Conservation (phyloP, 257 asterid genomes). For the Parsonsia alboflavescens region DNA sequence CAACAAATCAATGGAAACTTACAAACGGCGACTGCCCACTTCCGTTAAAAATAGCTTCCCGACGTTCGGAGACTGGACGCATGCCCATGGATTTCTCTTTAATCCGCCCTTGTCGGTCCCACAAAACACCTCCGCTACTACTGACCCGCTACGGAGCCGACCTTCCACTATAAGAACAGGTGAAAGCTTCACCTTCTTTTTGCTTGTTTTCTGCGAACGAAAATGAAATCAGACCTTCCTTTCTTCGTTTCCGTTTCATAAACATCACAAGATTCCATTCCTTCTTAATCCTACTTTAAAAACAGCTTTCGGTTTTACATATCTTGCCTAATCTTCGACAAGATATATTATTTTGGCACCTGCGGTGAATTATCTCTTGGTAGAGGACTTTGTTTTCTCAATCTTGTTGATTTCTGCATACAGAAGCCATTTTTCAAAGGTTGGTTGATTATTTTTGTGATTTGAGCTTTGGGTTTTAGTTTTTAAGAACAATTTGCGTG, state of each 20-base stretch:
- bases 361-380: background rate
- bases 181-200: background rate
- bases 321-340: background rate
- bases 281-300: background rate
- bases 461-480: background rate
- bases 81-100: background rate
- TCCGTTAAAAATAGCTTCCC: background rate
- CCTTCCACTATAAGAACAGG: background rate
- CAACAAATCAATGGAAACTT: background rate
- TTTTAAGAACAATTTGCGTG: background rate
- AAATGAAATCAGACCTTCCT: background rate
- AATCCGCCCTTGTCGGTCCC: background rate
- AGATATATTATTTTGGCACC: background rate
- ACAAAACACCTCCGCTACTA: background rate
- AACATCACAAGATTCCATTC: background rate
- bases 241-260: background rate
- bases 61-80: background rate
- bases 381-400: background rate
- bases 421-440: background rate
- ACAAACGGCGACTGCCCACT: constrained; percentile 6
- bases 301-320: too few relatives aligned
- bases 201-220: background rate
- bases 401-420: background rate
- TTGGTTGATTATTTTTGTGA: background rate
- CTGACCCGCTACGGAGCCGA: too few relatives aligned